phyloP scores from a whole-genome alignment of 495 filamentous ascomycete genomes.

The Articulospora tetracladia region DNA sequence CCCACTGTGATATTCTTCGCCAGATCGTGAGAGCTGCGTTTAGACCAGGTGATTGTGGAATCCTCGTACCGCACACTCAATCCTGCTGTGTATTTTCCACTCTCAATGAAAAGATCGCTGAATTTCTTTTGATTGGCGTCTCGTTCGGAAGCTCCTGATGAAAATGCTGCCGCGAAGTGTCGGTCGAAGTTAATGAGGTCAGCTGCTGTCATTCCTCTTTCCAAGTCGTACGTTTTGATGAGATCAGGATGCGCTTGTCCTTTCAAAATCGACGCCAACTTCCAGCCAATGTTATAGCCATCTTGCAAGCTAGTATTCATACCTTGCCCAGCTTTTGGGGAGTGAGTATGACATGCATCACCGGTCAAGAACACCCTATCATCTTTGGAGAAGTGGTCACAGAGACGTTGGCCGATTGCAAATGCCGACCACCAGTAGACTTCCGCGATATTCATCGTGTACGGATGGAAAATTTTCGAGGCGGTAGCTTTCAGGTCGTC shows the following conservation, averaged over 20 bases:
- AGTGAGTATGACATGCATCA: slow-evolving; percentile 71
- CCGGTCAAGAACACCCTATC: slow-evolving; percentile 62
- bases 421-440: slow-evolving; percentile 62
- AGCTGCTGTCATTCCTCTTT: slow-evolving; percentile 64
- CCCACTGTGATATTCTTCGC: slow-evolving; percentile 47
- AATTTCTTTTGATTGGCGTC: slow-evolving; percentile 18
- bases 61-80: slow-evolving; percentile 53
- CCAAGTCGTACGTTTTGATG: slow-evolving; percentile 64
- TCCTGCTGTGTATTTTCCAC: slow-evolving; percentile 62
- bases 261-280: slow-evolving; percentile 61
- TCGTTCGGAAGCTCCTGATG: slow-evolving; percentile 30
- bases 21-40: slow-evolving; percentile 24
- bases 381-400: slow-evolving; percentile 49
- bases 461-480: slow-evolving; percentile 52
- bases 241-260: slow-evolving; percentile 52
- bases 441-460: slow-evolving; percentile 38
- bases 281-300: slow-evolving; percentile 73
- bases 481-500: slow-evolving; percentile 58
- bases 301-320: slow-evolving; percentile 68
- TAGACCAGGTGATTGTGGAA: slow-evolving; percentile 41
- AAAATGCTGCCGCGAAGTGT: slow-evolving; percentile 60
- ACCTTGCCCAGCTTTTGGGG: slow-evolving; percentile 69
- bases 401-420: slow-evolving; percentile 60
- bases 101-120: slow-evolving; percentile 53
- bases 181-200: slow-evolving; percentile 73